A percentile compares a stretch with the other conserved stretches of the same genome.
Conservation (phyloP, 345 rosid genomes). For the Syzygium grande region DNA sequence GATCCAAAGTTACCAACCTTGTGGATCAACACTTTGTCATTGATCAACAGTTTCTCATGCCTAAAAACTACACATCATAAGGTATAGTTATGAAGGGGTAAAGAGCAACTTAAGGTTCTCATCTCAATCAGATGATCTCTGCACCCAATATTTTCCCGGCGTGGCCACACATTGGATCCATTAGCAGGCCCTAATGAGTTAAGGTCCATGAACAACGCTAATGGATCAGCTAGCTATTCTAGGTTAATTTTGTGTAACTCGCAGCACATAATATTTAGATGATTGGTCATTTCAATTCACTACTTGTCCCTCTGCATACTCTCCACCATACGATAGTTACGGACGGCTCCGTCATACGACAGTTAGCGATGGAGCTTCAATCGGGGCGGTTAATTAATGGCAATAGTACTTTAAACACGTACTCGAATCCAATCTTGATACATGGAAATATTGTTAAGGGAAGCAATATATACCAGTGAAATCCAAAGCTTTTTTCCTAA, state of each 20-base stretch:
- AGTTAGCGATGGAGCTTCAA: neutral
- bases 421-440: neutral
- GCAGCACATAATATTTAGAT: neutral
- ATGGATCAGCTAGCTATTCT: accelerated
- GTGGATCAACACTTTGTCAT: neutral
- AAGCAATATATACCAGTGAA: neutral
- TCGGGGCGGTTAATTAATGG: neutral
- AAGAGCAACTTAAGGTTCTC: neutral
- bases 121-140: neutral
- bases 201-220: neutral
- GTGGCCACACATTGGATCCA: neutral
- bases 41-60: neutral
- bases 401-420: neutral
- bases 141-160: neutral
- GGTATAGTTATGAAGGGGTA: neutral
- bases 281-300: neutral
- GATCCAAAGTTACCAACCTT: neutral
- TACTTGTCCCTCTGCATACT: neutral
- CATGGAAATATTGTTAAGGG: neutral
- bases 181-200: neutral
- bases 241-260: neutral
- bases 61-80: neutral
- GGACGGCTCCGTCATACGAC: neutral
- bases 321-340: neutral
- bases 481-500: neutral